Conservation (phyloP, 1,139 yeast genomes). For the Kurtzmaniella natalensis region DNA sequence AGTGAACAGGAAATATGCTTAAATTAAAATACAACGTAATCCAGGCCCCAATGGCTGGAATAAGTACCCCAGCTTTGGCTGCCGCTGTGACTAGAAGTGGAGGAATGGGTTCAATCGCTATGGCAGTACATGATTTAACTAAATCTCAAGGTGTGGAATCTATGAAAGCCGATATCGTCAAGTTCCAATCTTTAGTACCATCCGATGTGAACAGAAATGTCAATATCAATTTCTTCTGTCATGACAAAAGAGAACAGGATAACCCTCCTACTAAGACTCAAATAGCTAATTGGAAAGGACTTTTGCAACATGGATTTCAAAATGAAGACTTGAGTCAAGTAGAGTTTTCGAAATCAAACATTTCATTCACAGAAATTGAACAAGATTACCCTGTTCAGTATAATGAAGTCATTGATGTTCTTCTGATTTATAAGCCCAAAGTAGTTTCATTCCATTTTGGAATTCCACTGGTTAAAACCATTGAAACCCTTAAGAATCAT, state of each 20-base stretch:
- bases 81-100: slow-evolving; percentile 34
- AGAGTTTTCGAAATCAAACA: slow-evolving; percentile 17
- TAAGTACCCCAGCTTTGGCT: slow-evolving; percentile 39
- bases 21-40: slow-evolving; percentile 30
- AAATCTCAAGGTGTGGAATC: slow-evolving; percentile 10
- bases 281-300: slow-evolving; percentile 21
- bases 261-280: slow-evolving; percentile 14
- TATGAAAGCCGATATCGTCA: slow-evolving; percentile 13
- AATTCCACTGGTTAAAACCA: slow-evolving; percentile 31
- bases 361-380: slow-evolving; percentile 35
- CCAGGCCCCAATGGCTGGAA: slow-evolving; percentile 56
- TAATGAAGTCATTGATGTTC: slow-evolving; percentile 11
- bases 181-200: slow-evolving; percentile 9
- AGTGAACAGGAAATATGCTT: too few relatives aligned
- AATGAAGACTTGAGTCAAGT: slow-evolving; percentile 15
- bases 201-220: slow-evolving; percentile 14
- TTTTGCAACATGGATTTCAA: slow-evolving; percentile 12
- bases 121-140: slow-evolving; percentile 29
- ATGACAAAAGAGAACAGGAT: slow-evolving; percentile 15
- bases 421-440: slow-evolving; percentile 20
- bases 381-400: slow-evolving; percentile 7
- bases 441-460: slow-evolving; percentile 52
- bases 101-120: slow-evolving; percentile 44
- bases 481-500: slow-evolving; percentile 36
- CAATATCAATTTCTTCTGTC: slow-evolving; percentile 47